Percentiles rank a stretch among this genome's conserved stretches.
Conservation (phyloP, 2,329 filamentous ascomycete species). For the Fusarium sp. region DNA sequence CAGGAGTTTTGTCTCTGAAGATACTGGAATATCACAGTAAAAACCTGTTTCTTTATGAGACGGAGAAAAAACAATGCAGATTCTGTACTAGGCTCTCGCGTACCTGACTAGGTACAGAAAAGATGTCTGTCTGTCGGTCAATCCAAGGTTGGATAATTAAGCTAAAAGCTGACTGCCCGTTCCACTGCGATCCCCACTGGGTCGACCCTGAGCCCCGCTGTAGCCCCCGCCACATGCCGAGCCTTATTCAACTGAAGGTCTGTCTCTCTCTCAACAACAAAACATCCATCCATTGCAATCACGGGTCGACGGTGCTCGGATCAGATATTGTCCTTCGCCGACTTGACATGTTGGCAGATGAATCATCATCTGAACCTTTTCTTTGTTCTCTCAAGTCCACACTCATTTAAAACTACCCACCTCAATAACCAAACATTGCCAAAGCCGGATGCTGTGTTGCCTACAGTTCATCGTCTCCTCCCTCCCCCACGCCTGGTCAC, state of each 20-base stretch:
- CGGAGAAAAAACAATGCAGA: neutral
- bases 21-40: neutral
- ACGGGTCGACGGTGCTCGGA: constrained; percentile 16
- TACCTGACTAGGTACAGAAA: constrained; percentile 12
- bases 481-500: neutral
- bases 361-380: neutral
- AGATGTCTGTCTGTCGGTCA: neutral
- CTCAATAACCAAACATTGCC: constrained; percentile 4
- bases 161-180: constrained; percentile 21
- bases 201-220: constrained; percentile 12
- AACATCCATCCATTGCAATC: neutral
- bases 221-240: neutral
- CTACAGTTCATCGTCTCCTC: neutral
- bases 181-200: neutral
- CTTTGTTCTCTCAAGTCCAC: constrained; percentile 21
- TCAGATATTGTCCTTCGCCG: constrained; percentile 22
- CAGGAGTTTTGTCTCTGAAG: neutral
- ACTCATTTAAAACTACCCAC: neutral
- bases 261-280: neutral
- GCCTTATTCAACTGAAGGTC: constrained; percentile 5
- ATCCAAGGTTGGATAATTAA: neutral
- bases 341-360: neutral
- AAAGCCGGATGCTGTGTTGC: constrained; percentile 8
- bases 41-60: neutral
- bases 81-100: constrained; percentile 3